Conservation (phyloP, 2,329 filamentous ascomycete species). For the Aspergillus japonicus region DNA sequence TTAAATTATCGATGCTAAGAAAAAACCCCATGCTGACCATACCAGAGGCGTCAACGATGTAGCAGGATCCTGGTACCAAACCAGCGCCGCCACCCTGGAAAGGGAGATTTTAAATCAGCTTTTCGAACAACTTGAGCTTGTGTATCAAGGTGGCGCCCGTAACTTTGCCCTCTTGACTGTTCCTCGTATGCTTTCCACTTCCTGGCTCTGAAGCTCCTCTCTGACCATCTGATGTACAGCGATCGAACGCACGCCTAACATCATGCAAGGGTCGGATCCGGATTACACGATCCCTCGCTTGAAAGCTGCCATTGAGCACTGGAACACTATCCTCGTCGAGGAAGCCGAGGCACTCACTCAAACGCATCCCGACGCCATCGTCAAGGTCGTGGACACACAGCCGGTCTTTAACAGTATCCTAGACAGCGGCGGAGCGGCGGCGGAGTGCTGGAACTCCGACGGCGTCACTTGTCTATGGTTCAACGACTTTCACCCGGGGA, state of each 20-base stretch:
- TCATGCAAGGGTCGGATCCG: constrained; percentile 3
- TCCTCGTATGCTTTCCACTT: constrained; percentile 5
- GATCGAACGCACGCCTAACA: constrained; percentile 8
- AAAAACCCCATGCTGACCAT: too few relatives aligned
- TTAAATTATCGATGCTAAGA: too few relatives aligned
- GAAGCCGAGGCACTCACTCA: neutral
- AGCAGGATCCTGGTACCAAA: constrained; percentile 7
- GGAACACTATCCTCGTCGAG: constrained; percentile 2
- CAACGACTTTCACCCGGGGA: constrained; percentile 14
- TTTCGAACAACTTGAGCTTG: constrained; percentile 11
- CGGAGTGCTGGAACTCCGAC: constrained; percentile 11
- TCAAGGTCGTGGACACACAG: constrained; percentile 12
- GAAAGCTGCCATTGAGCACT: constrained; percentile 5
- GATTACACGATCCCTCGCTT: constrained; percentile 4
- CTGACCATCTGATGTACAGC: neutral
- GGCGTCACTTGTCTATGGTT: constrained; percentile 14
- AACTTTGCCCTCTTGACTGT: constrained; percentile 10
- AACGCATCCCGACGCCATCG: constrained; percentile 1
- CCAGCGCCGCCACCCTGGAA: neutral
- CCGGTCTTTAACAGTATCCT: constrained; percentile 8
- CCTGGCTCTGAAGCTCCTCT: neutral
- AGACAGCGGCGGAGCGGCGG: constrained; percentile 5
- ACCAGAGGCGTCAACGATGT: constrained; percentile 15
- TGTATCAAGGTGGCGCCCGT: constrained; percentile 8
- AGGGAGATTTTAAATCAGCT: constrained; percentile 7